phyloP scores from a whole-genome alignment of 305 asterid species.

The Euphrasia arctica region DNA sequence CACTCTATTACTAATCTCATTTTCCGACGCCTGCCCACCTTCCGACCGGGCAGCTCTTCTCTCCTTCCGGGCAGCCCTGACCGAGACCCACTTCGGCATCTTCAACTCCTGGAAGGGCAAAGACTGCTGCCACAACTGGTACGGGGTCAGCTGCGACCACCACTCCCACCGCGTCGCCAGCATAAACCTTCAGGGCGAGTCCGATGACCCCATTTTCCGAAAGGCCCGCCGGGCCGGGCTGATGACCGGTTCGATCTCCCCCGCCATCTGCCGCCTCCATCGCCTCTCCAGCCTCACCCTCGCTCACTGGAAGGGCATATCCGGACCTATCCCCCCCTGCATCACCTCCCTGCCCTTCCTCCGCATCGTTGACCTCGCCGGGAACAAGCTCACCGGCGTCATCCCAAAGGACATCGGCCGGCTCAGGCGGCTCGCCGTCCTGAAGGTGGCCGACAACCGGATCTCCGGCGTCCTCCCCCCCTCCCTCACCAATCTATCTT shows the following conservation, averaged over 20 bases:
- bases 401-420: constrained; percentile 69
- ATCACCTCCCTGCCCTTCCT: constrained; percentile 54
- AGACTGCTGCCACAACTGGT: constrained; percentile 76
- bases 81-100: constrained; percentile 55
- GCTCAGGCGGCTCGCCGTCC: constrained; percentile 60
- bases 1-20: constrained; percentile 27
- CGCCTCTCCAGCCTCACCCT: constrained; percentile 70
- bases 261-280: constrained; percentile 50
- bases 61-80: constrained; percentile 53
- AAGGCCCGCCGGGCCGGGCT: constrained; percentile 61
- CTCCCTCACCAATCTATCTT: constrained; percentile 51
- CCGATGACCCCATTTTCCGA: constrained; percentile 74
- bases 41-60: constrained; percentile 72
- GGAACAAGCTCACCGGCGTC: constrained; percentile 66
- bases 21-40: constrained; percentile 52
- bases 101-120: constrained; percentile 73
- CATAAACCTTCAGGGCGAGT: constrained; percentile 82
- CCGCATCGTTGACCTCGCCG: constrained; percentile 61
- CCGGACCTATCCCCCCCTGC: constrained; percentile 72
- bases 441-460: constrained; percentile 84
- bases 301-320: constrained; percentile 87
- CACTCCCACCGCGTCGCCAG: constrained; percentile 62
- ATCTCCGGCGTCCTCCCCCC: constrained; percentile 62
- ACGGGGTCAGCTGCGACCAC: constrained; percentile 88
- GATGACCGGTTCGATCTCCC: constrained; percentile 81